Percentiles rank a stretch among this genome's conserved stretches.
Evolutionary conservation across 805 yeast species (phyloP).

Genomic region (Cyberlindnera sargentensis): DNA sequence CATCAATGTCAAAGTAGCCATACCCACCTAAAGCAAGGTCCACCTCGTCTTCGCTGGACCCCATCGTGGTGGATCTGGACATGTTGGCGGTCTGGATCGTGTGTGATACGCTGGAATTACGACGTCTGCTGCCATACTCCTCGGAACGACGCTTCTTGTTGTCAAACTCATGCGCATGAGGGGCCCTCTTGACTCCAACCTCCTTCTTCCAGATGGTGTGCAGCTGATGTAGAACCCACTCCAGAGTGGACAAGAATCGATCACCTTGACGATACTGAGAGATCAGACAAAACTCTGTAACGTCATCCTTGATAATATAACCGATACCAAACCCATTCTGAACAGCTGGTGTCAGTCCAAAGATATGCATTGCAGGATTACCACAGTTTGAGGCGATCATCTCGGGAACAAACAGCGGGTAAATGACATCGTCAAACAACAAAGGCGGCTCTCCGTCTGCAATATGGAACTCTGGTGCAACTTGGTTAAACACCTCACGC

Average conservation of each 20-base stretch:
- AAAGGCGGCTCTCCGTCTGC: conserved; percentile 32
- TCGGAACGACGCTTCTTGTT: conserved; percentile 18
- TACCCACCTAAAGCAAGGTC: conserved; percentile 58
- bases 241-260: conserved; percentile 67
- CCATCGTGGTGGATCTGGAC: conserved; percentile 19
- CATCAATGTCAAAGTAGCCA: conserved; percentile 70
- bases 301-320: conserved; percentile 76
- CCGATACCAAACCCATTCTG: conserved; percentile 93
- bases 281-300: conserved; percentile 73
- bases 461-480: conserved; percentile 37
- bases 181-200: conserved; percentile 16
- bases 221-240: conserved; percentile 60
- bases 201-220: conserved; percentile 33
- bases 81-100: conserved; percentile 9
- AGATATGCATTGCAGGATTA: conserved; percentile 76
- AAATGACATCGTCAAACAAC: conserved; percentile 35
- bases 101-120: conserved; percentile 8
- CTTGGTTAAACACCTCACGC: conserved; percentile 35
- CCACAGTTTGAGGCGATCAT: conserved; percentile 75
- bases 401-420: conserved; percentile 34
- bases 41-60: conserved; percentile 21
- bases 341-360: conserved; percentile 86
- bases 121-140: neutral
- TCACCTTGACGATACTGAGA: conserved; percentile 84
- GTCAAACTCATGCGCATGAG: conserved; percentile 29